Conservation (phyloP, 176 grass and related monocot genomes). For the Oryza rufipogon region DNA sequence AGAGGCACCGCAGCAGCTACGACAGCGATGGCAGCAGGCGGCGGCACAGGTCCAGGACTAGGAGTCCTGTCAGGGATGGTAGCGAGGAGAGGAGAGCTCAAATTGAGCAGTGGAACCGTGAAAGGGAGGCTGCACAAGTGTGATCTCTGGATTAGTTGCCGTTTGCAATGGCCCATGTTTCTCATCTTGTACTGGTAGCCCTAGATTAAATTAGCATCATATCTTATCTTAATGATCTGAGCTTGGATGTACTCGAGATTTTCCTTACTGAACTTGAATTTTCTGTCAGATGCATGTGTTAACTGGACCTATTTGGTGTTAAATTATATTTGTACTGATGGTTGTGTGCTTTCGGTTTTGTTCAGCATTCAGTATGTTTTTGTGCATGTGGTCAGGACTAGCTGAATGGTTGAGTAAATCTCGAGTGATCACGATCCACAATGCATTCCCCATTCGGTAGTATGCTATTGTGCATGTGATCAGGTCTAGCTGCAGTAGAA, state of each 20-base stretch:
- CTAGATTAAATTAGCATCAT: background rate
- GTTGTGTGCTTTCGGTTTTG: background rate
- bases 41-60: slow-evolving; percentile 48
- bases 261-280: background rate
- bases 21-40: slow-evolving; percentile 55
- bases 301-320: slow-evolving; percentile 15
- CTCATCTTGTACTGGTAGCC: slow-evolving; percentile 12
- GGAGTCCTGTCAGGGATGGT: slow-evolving; percentile 67
- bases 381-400: background rate
- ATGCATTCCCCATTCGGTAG: no score
- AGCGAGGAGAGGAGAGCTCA: slow-evolving; percentile 85
- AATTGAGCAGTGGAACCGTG: slow-evolving; percentile 88
- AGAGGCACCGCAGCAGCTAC: slow-evolving; percentile 57
- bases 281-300: background rate
- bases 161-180: background rate
- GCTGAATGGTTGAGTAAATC: background rate
- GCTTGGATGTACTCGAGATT: background rate
- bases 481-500: no score
- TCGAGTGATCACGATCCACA: no score
- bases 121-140: slow-evolving; percentile 56
- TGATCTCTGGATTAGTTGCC: background rate
- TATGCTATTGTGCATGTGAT: no score
- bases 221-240: background rate
- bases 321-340: background rate
- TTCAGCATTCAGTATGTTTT: background rate